Conservation (phyloP, 768 basidiomycete species). For the Leccinum imitatum region DNA sequence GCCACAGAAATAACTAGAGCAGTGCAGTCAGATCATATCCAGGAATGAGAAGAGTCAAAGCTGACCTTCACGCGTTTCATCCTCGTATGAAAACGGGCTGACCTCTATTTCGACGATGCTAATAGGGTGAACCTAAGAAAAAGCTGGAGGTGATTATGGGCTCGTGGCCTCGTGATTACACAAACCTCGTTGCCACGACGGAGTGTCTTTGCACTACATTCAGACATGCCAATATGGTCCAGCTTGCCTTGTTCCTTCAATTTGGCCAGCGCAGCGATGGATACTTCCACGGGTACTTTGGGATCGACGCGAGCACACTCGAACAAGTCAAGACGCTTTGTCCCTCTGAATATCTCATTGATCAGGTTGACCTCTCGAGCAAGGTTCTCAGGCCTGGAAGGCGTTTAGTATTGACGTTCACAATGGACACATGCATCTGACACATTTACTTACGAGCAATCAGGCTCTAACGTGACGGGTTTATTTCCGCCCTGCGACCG, state of each 20-base stretch:
- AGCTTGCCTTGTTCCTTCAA: constrained; percentile 36
- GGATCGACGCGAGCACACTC: constrained; percentile 51
- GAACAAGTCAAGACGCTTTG: constrained; percentile 61
- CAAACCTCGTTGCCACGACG: constrained; percentile 33
- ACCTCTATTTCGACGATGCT: constrained; percentile 67
- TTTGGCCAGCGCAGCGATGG: constrained; percentile 40
- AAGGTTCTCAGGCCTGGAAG: constrained; percentile 38
- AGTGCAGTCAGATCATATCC: neutral
- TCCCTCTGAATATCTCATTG: constrained; percentile 46
- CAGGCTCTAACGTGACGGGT: constrained; percentile 1
- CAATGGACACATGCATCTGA: neutral
- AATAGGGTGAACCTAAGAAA: constrained; percentile 49
- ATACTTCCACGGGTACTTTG: constrained; percentile 45
- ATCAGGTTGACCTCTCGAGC: constrained; percentile 45
- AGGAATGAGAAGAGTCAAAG: neutral
- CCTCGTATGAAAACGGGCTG: constrained; percentile 59
- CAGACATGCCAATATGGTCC: constrained; percentile 59
- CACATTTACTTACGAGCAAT: constrained; percentile 29
- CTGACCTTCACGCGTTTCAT: constrained; percentile 45
- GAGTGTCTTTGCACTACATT: constrained; percentile 51
- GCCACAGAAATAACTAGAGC: constrained; percentile 49
- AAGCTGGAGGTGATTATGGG: neutral
- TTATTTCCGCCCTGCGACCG: constrained; percentile 26
- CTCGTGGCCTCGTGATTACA: neutral
- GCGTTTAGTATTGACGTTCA: neutral